phyloP scores from a whole-genome alignment of 2,329 filamentous ascomycete species.

The Phialocephala sp. region DNA sequence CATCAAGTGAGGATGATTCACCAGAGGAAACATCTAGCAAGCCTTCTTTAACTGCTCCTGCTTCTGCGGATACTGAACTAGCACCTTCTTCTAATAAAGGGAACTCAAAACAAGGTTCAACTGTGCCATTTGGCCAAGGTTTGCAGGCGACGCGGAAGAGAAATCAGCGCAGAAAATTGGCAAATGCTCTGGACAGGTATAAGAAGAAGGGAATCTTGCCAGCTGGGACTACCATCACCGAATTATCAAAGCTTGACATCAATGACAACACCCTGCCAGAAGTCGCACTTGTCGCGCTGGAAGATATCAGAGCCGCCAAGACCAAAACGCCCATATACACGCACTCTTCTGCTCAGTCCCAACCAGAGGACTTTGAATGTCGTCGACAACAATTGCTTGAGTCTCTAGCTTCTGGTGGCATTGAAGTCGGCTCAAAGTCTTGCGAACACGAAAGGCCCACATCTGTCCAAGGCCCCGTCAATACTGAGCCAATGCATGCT shows the following conservation, averaged over 20 bases:
- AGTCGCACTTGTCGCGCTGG: slow-evolving; percentile 32
- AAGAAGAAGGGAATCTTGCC: slow-evolving; percentile 59
- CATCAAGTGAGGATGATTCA: slow-evolving; percentile 46
- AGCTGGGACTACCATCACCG: slow-evolving; percentile 54
- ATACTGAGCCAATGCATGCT: neutral
- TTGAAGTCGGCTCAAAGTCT: slow-evolving; percentile 49
- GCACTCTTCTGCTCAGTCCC: neutral
- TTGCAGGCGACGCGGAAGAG: slow-evolving; percentile 56
- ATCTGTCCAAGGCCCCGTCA: neutral
- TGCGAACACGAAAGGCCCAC: slow-evolving; percentile 4
- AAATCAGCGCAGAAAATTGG: slow-evolving; percentile 58
- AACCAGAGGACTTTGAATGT: slow-evolving; percentile 51
- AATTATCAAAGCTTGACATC: slow-evolving; percentile 49
- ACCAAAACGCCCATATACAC: neutral
- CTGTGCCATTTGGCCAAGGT: slow-evolving; percentile 53
- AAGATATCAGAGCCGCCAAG: slow-evolving; percentile 29
- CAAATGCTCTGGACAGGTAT: slow-evolving; percentile 55
- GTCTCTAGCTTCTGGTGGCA: slow-evolving; percentile 56
- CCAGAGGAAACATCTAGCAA: slow-evolving; percentile 48
- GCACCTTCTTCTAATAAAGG: neutral
- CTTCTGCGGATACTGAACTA: neutral
- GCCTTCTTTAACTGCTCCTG: neutral
- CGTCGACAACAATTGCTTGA: slow-evolving; percentile 57
- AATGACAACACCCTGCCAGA: slow-evolving; percentile 32
- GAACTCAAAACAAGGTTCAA: neutral